Base-by-base conservation (phyloP, 1,284 basidiomycete species). In the Tylopilus orsonianus region DNA sequence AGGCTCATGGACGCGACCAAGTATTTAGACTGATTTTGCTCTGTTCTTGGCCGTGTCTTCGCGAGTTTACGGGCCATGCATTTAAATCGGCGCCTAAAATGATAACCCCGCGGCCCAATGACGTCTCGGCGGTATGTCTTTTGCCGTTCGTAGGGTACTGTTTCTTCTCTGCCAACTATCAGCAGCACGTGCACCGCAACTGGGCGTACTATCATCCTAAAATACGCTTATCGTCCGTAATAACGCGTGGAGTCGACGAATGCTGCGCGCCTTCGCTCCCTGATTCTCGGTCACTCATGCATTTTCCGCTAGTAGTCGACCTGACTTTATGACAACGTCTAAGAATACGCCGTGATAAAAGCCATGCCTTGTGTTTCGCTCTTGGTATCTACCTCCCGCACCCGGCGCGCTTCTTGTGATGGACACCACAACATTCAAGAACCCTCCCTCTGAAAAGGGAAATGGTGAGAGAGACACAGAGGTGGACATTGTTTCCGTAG, bases 1-100 rank as follows among this genome's bases (percentile, higher is more conserved):
- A 85, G 70, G 57, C 65, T 69, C 66, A 71, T 70, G 44, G 52
- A 41, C 53, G 41, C 54, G 48, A 45, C 45, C 46, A 42, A 27
- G 18, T 23, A 33, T 55, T 44, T 36, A 26, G 33, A 35, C 46
- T 33, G 42, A 45, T 50, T 52, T 44, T 49, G 29, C 47, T 33
- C 38, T 27, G 26, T 19, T 32, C 44, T 41, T 27, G 36, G 36
- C 23, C 23, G 20, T 20, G 30, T 20, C 33, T 27, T 63, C 64
- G 62, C 49, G 51, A 61, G 52, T 60, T 60, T 55, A 52, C 63
- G 64, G 62, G 51, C 47, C 14, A 29, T 20, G 14, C 0, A 23
- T 12, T 64, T 64, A 0, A n/a, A 20, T 37, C 61, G 64, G 59
- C 64, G 59, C 45, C 48, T 41, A 10, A 62, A 65, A 16, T 35